Percentiles rank a stretch among this genome's conserved stretches.
phyloP scores from a whole-genome alignment of 2,329 filamentous ascomycete species.

The Pseudopithomyces maydicus region DNA sequence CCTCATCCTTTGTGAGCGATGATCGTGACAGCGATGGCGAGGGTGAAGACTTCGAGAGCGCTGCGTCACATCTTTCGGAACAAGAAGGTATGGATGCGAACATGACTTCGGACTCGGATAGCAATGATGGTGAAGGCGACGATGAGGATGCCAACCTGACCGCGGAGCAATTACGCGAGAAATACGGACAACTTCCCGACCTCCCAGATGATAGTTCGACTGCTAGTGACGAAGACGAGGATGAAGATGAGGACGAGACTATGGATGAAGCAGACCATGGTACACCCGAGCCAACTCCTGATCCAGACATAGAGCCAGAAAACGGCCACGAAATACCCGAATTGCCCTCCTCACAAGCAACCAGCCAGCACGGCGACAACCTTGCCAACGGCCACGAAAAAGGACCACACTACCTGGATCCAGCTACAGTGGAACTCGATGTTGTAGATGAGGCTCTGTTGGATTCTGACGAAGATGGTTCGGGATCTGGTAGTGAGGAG shows the following conservation, averaged over 20 bases:
- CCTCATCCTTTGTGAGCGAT: conserved; percentile 46
- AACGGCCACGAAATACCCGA: conserved; percentile 16
- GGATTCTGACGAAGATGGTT: conserved; percentile 41
- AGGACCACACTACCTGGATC: conserved; percentile 35
- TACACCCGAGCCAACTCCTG: conserved; percentile 37
- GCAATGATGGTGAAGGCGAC: conserved; percentile 47
- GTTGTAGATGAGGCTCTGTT: conserved; percentile 48
- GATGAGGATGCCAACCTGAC: conserved; percentile 69
- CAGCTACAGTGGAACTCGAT: conserved; percentile 45
- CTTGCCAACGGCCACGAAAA: conserved; percentile 15
- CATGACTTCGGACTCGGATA: conserved; percentile 41
- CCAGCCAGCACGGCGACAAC: conserved; percentile 28
- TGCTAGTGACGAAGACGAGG: conserved; percentile 33
- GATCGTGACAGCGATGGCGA: conserved; percentile 47
- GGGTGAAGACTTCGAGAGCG: conserved; percentile 51
- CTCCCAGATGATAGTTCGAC: conserved; percentile 41
- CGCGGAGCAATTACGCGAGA: conserved; percentile 69
- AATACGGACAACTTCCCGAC: conserved; percentile 69
- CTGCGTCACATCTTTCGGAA: conserved; percentile 36
- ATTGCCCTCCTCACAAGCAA: conserved; percentile 20
- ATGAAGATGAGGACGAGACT: conserved; percentile 34
- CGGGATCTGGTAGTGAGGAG: conserved; percentile 41
- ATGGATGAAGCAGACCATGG: conserved; percentile 22
- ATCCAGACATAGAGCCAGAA: conserved; percentile 35
- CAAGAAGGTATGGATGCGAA: conserved; percentile 50